These are phyloP conservation scores for Podila clonocystis DNA, from an alignment of 192 early-diverging fungal species.

Conservation along the genomic window DNA sequence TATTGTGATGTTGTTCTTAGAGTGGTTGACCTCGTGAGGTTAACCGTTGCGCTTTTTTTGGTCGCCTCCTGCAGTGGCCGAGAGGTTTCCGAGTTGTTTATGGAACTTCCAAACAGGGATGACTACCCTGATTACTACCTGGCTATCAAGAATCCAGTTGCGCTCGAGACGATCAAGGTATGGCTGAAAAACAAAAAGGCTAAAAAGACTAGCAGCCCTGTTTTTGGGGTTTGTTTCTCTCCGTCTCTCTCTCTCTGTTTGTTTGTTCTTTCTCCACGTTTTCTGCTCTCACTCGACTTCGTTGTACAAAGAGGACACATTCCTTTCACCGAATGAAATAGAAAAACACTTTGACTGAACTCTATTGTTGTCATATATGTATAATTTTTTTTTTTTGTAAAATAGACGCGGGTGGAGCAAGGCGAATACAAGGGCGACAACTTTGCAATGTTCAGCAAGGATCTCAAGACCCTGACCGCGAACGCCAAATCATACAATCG, in stretches of 20 bases:
- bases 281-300: too few species aligned
- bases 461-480: conserved; percentile 57
- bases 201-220: background rate
- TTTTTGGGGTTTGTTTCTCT: too few species aligned
- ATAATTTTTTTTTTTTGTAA: background rate
- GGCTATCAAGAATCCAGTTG: conserved; percentile 79
- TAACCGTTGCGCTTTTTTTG: background rate
- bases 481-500: conserved; percentile 67
- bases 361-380: background rate
- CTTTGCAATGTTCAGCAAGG: conserved; percentile 23
- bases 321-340: too few species aligned
- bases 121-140: conserved; percentile 94
- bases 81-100: conserved; percentile 77
- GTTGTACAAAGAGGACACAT: too few species aligned
- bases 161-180: conserved; percentile 68
- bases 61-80: conserved; percentile 54
- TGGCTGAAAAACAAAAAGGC: background rate
- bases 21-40: background rate
- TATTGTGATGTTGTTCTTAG: background rate
- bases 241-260: background rate
- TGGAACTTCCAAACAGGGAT: conserved; percentile 76
- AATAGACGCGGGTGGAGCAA: conserved; percentile 10
- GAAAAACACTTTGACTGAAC: too few species aligned
- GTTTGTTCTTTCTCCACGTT: background rate
- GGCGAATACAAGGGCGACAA: conserved; percentile 19